A percentile compares a stretch with the other conserved stretches of the same genome.
Evolutionary conservation across 1,139 yeast genomes (phyloP).

Genomic region (Zygoascus sp.): DNA sequence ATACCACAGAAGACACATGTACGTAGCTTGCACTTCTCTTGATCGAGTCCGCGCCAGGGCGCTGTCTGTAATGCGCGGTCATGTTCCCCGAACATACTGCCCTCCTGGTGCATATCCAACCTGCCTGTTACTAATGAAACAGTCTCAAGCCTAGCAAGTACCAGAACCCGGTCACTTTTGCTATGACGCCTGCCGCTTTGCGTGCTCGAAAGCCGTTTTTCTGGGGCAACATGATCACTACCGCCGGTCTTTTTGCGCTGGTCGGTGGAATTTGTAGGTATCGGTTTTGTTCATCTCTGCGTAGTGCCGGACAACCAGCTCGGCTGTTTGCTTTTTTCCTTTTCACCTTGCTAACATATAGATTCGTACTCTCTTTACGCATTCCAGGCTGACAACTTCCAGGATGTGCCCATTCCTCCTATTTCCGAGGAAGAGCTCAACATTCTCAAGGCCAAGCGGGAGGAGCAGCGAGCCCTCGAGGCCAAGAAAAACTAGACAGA

Average conservation of each 20-base stretch:
- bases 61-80: no score
- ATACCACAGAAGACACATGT: slow-evolving; percentile 6
- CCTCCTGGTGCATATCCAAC: no score
- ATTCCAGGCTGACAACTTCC: slow-evolving; percentile 77
- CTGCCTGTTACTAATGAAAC: background rate
- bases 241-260: slow-evolving; percentile 54
- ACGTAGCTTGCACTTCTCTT: no score
- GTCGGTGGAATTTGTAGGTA: slow-evolving; percentile 60
- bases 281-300: no score
- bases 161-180: slow-evolving; percentile 72
- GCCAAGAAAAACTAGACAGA: background rate
- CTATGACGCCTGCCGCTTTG: slow-evolving; percentile 90
- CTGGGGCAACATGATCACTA: slow-evolving; percentile 64
- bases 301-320: no score
- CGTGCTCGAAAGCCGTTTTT: slow-evolving; percentile 86
- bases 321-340: no score
- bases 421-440: slow-evolving; percentile 72
- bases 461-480: slow-evolving; percentile 10
- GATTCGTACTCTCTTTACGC: slow-evolving; percentile 62
- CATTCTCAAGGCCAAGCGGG: slow-evolving; percentile 41
- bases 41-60: no score
- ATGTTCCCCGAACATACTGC: no score
- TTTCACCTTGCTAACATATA: no score
- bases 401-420: slow-evolving; percentile 91
- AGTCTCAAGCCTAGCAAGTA: slow-evolving; percentile 43